Conservation (phyloP, 2,329 filamentous ascomycete species). For the Cordyceps pruinosa region DNA sequence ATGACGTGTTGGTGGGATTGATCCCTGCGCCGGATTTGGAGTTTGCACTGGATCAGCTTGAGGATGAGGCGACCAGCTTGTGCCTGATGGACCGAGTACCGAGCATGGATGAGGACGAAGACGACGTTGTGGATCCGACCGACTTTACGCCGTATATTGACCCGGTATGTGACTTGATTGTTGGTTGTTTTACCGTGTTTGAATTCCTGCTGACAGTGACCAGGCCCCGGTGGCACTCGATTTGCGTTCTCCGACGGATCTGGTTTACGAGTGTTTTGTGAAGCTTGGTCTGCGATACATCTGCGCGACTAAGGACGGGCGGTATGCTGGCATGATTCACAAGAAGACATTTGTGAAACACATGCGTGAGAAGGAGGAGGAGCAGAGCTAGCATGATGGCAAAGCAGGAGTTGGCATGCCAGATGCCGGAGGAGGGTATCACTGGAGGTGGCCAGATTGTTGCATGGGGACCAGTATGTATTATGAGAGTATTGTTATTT, state of each 20-base stretch:
- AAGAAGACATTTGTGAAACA: constrained; percentile 97
- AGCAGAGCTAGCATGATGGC: constrained; percentile 20
- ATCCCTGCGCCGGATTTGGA: constrained; percentile 93
- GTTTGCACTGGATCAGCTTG: constrained; percentile 79
- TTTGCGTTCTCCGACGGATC: constrained; percentile 81
- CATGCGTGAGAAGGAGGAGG: constrained; percentile 72
- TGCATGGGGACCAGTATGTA: neutral
- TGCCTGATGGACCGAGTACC: constrained; percentile 75
- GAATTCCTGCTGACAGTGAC: constrained; percentile 10
- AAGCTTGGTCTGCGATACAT: constrained; percentile 91
- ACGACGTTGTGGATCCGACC: constrained; percentile 56
- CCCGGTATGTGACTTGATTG: constrained; percentile 47
- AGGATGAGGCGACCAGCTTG: constrained; percentile 63
- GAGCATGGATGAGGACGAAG: constrained; percentile 57
- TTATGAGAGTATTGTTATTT: neutral
- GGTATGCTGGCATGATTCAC: constrained; percentile 86
- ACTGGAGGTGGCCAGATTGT: neutral
- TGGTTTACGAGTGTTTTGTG: constrained; percentile 94
- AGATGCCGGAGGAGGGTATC: no score
- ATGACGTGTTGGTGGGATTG: constrained; percentile 75
- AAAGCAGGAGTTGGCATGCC: neutral
- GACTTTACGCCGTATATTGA: constrained; percentile 92
- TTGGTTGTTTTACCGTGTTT: neutral
- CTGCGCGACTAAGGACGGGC: constrained; percentile 77
- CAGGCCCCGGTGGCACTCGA: constrained; percentile 81